Evolutionary conservation across 768 basidiomycete species (phyloP).

Genomic region (Mycena galericulata): DNA sequence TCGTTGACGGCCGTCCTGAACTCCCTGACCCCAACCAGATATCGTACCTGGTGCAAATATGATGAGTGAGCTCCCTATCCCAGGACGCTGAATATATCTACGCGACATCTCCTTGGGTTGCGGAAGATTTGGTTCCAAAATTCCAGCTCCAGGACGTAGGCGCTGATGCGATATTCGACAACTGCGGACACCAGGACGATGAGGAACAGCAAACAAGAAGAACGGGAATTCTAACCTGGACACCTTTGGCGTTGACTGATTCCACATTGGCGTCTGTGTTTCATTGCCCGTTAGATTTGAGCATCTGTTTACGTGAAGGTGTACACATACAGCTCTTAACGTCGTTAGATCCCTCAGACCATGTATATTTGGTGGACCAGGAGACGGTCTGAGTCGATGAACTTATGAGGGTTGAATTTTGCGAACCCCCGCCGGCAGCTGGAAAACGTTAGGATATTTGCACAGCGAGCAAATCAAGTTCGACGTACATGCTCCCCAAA

Average conservation of each 20-base stretch:
- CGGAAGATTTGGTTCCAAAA: slow-evolving; percentile 56
- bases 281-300: background rate
- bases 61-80: background rate
- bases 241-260: slow-evolving; percentile 60
- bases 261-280: slow-evolving; percentile 62
- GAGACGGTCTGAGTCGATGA: slow-evolving; percentile 55
- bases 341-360: slow-evolving; percentile 61
- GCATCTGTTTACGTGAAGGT: background rate
- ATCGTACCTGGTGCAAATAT: slow-evolving; percentile 53
- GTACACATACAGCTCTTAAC: slow-evolving; percentile 66
- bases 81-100: slow-evolving; percentile 36
- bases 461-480: background rate
- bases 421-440: slow-evolving; percentile 62
- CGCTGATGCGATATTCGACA: slow-evolving; percentile 55
- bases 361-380: slow-evolving; percentile 67
- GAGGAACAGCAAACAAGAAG: background rate
- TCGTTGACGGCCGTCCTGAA: slow-evolving; percentile 57
- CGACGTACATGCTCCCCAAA: slow-evolving; percentile 60
- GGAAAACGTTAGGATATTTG: background rate
- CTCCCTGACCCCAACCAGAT: slow-evolving; percentile 63
- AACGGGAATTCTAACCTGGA: slow-evolving; percentile 47
- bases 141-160: slow-evolving; percentile 66
- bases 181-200: slow-evolving; percentile 40
- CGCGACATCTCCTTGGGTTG: slow-evolving; percentile 67
- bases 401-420: slow-evolving; percentile 60